These are phyloP conservation scores for Trichoderma sp. DNA, from an alignment of 2,329 filamentous ascomycete species.

Conservation along the genomic window DNA sequence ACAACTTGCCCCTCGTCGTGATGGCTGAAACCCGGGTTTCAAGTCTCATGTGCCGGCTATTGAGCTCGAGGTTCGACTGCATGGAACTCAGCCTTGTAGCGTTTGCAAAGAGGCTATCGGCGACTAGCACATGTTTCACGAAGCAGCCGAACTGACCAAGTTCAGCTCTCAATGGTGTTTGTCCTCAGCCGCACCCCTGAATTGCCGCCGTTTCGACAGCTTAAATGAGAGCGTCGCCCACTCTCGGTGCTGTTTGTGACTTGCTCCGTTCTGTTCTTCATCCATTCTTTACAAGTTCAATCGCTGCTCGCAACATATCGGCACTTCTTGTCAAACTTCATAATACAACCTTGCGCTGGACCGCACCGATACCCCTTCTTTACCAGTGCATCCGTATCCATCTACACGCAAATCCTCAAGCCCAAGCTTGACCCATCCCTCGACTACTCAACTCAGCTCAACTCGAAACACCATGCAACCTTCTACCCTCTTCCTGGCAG, in stretches of 20 bases:
- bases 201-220: neutral
- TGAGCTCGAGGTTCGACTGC: neutral
- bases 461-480: constrained; percentile 31
- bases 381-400: too few species aligned
- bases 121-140: neutral
- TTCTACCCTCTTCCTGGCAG: constrained; percentile 31
- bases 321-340: neutral
- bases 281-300: constrained; percentile 1
- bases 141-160: too few species aligned
- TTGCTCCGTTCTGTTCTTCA: constrained; percentile 2
- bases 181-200: constrained; percentile 1
- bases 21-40: constrained; percentile 4
- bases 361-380: constrained; percentile 16
- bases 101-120: neutral
- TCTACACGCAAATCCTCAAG: neutral
- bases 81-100: neutral
- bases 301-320: constrained; percentile 4
- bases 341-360: constrained; percentile 3
- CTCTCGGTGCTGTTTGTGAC: neutral
- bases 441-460: neutral
- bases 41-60: constrained; percentile 11
- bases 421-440: neutral
- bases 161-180: too few species aligned
- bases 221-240: constrained; percentile 8
- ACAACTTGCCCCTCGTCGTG: neutral